Conservation (phyloP, 2,329 filamentous ascomycete species). For the Scedosporium minutisporum region DNA sequence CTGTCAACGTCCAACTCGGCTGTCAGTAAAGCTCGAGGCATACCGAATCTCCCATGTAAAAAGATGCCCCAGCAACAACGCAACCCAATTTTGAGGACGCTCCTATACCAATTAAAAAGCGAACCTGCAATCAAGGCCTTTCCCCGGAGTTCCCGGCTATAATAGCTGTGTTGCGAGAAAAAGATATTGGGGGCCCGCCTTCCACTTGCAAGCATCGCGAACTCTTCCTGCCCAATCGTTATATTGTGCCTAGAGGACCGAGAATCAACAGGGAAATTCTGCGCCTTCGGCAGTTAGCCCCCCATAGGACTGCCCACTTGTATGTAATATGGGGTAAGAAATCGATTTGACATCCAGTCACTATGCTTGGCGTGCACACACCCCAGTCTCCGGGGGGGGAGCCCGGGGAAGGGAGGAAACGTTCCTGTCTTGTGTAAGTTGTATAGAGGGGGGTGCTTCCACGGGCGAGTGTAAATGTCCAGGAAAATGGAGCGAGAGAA, state of each 20-base stretch:
- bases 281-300: constrained; percentile 2
- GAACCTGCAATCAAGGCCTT: background rate
- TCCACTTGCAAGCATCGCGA: background rate
- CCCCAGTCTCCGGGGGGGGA: background rate
- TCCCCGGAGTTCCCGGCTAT: background rate
- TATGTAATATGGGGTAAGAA: background rate
- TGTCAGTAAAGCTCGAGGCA: too few relatives aligned
- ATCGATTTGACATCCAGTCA: background rate
- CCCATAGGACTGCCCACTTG: background rate
- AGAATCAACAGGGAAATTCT: background rate
- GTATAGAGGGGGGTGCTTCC: constrained; percentile 1
- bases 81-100: background rate
- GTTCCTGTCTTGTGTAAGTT: constrained; percentile 4
- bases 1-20: too few relatives aligned
- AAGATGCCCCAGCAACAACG: background rate
- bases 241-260: constrained; percentile 4
- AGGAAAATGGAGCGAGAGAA: constrained; percentile 13
- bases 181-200: background rate
- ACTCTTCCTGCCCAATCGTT: constrained; percentile 7
- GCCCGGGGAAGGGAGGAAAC: background rate
- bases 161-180: background rate
- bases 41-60: too few relatives aligned
- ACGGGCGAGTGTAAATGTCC: background rate
- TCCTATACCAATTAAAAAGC: background rate
- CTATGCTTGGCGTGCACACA: background rate